Evolutionary conservation across 495 filamentous ascomycete species (phyloP).

Genomic region (Ramalina intermedia): DNA sequence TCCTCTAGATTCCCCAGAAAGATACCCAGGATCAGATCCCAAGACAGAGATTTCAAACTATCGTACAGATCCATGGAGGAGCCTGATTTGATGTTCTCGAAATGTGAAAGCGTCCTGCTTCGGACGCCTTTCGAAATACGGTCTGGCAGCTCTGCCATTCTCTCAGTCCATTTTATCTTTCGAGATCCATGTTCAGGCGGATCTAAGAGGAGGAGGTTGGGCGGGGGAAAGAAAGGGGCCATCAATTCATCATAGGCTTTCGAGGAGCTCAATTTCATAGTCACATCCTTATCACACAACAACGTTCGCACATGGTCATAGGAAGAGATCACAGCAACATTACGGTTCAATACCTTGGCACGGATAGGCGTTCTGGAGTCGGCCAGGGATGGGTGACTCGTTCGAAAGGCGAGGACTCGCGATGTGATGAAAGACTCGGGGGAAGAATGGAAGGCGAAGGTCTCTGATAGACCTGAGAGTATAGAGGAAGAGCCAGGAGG

Average conservation of each 20-base stretch:
- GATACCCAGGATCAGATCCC: constrained; percentile 14
- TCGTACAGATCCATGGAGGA: constrained; percentile 16
- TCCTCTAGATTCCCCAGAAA: constrained; percentile 10
- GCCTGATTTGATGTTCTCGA: neutral
- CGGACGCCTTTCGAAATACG: neutral
- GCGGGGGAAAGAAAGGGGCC: constrained; percentile 15
- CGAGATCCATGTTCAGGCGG: constrained; percentile 1
- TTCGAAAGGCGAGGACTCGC: constrained; percentile 8
- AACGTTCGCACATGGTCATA: constrained; percentile 7
- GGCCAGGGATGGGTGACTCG: constrained; percentile 2
- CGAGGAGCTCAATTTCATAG: constrained; percentile 1
- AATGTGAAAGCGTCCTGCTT: neutral
- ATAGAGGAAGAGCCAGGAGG: constrained; percentile 8
- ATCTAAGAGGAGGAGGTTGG: constrained; percentile 13
- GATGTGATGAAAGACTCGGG: constrained; percentile 13
- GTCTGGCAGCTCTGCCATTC: neutral
- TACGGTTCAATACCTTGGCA: constrained; percentile 13
- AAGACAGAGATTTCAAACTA: constrained; percentile 17
- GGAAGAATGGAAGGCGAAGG: constrained; percentile 11
- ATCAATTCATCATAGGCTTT: constrained; percentile 14
- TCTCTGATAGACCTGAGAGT: constrained; percentile 10
- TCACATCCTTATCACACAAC: neutral
- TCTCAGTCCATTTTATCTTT: constrained; percentile 7
- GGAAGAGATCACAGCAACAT: constrained; percentile 13
- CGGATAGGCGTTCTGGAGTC: constrained; percentile 6